Evolutionary conservation across 257 asterid genomes (phyloP).

Genomic region (Ilex aquifolium): DNA sequence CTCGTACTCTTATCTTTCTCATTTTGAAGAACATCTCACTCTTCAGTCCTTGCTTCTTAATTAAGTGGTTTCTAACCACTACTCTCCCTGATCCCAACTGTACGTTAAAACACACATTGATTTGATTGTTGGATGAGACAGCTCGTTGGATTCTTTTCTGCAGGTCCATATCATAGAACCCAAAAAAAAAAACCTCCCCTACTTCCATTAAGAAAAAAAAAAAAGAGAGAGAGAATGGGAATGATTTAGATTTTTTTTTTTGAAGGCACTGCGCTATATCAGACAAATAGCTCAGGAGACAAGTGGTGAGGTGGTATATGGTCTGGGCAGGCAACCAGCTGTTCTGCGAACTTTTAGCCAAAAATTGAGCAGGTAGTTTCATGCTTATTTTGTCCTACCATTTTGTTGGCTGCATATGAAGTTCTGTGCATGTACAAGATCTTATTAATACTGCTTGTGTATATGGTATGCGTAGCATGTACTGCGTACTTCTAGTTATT

Average conservation of each 20-base stretch:
- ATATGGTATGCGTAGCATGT: not conserved
- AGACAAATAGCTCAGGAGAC: constrained; percentile 94
- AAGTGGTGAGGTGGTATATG: constrained; percentile 81
- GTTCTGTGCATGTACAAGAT: not conserved
- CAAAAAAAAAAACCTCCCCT: too few species aligned
- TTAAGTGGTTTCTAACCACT: too few species aligned
- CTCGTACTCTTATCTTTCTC: too few species aligned
- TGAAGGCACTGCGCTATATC: constrained; percentile 40
- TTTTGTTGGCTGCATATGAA: not conserved
- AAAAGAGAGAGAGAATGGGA: not conserved
- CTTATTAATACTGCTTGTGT: not conserved
- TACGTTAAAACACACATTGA: too few species aligned
- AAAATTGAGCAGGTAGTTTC: constrained; percentile 74
- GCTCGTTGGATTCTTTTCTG: too few species aligned
- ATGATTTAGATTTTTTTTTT: not conserved
- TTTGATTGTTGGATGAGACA: too few species aligned
- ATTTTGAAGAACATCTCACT: too few species aligned
- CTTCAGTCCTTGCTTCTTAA: too few species aligned
- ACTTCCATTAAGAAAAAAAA: not conserved
- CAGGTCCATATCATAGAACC: too few species aligned
- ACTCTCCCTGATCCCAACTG: too few species aligned
- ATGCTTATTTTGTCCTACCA: not conserved
- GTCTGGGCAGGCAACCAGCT: constrained; percentile 96
- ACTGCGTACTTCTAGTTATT: not conserved
- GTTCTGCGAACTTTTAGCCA: constrained; percentile 93